Conservation (phyloP, 1,284 basidiomycete genomes). For the Rhodotorula sp. region DNA sequence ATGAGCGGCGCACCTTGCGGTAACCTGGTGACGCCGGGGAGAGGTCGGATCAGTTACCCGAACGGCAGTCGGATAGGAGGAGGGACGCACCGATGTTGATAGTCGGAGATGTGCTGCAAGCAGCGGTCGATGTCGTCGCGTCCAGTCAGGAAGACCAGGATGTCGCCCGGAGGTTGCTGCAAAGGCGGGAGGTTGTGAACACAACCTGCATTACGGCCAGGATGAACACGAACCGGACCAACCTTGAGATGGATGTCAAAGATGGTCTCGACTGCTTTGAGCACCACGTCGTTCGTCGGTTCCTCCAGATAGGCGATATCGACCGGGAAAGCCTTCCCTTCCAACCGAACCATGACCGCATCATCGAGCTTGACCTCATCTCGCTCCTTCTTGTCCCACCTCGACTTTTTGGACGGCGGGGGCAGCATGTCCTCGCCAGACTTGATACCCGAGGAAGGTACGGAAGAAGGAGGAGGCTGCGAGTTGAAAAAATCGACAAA, state of each 20-base stretch:
- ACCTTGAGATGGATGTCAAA: constrained; percentile 60
- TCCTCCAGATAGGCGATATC: constrained; percentile 49
- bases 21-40: constrained; percentile 54
- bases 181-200: background rate
- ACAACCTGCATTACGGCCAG: background rate
- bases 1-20: constrained; percentile 55
- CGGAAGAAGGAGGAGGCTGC: constrained; percentile 4
- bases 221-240: constrained; percentile 17
- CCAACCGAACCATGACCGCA: constrained; percentile 48
- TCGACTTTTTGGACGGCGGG: constrained; percentile 17
- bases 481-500: constrained; percentile 84
- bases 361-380: constrained; percentile 27
- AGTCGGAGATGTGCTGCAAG: constrained; percentile 74
- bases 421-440: constrained; percentile 49
- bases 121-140: constrained; percentile 63
- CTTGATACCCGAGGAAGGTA: constrained; percentile 13
- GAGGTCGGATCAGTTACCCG: background rate
- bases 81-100: constrained; percentile 63
- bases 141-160: constrained; percentile 51
- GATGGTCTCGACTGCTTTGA: constrained; percentile 48
- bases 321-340: constrained; percentile 50
- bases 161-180: constrained; percentile 53
- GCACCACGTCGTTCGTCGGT: constrained; percentile 49
- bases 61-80: background rate
- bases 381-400: constrained; percentile 26